These are phyloP conservation scores for Penicillium lividum DNA, from an alignment of 495 filamentous ascomycete genomes.

Conservation along the genomic window DNA sequence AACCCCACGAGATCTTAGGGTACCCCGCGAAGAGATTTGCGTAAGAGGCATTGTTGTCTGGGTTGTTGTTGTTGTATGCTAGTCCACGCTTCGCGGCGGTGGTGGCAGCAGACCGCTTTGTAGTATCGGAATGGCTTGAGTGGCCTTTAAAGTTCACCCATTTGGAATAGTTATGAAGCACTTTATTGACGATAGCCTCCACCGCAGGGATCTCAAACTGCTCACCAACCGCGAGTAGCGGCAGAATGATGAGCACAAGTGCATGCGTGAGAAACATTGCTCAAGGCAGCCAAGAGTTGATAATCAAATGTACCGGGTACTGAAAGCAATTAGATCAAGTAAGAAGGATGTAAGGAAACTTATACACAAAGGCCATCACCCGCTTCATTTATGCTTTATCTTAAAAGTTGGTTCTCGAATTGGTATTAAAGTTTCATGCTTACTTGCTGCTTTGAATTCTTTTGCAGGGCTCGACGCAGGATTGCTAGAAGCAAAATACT, in stretches of 20 bases:
- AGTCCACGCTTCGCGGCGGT: background rate
- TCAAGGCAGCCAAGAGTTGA: background rate
- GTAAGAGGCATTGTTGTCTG: background rate
- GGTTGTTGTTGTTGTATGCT: background rate
- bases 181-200: background rate
- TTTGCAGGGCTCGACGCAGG: background rate
- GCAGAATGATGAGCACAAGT: background rate
- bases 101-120: background rate
- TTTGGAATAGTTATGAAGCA: background rate
- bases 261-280: background rate
- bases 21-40: background rate
- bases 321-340: background rate
- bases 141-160: background rate
- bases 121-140: background rate
- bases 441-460: background rate
- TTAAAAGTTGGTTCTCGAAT: background rate
- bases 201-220: background rate
- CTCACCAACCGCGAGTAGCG: background rate
- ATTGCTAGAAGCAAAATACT: background rate
- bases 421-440: background rate
- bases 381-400: background rate
- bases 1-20: background rate
- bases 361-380: background rate
- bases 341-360: background rate
- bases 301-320: background rate